Base-by-base conservation (phyloP, 805 yeast species). In the Starmera quercuum region DNA sequence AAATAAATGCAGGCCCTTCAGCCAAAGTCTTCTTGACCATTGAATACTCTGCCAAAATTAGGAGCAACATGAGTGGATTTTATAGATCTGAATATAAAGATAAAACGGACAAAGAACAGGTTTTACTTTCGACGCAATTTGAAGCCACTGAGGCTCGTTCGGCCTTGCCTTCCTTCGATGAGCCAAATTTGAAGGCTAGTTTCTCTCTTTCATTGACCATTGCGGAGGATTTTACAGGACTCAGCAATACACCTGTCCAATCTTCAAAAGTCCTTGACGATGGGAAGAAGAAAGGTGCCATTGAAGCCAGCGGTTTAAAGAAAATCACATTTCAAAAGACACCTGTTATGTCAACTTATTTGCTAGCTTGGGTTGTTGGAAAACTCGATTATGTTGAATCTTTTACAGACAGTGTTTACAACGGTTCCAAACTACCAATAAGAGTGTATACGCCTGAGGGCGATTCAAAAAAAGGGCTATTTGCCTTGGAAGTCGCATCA, bases 161-260 rank as follows among this genome's bases (percentile, higher is more conserved):
- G 41, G 90, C 92, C 5, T 79, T 83, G 62, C 95, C 95, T 25
- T 82, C 81, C 54, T 81, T 78, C 47, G 95, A 83, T 58, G 92
- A 83, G 54, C 94, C 95, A 26, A 76, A 81, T 42, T 67, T 80
- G 40, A 83, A 83, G 60, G 86, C 92, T 11, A 66, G 77, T 29
- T 83, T 78, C 51, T 77, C 75, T 33, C 64, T 83, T 40, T 59
- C 77, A 19, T 64, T 83, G 51, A 68, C 80, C 32, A 70, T 81
- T 28, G 68, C 68, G 38, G 65, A 66, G 40, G 56, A 63, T 16
- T 63, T 74, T 46, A 77, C 80, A 27, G 75, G 74, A 44, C 63
- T 78, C 48, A 76, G 83, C 31, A 78, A 78, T 61, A 78, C 79
- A 72, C 82, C 78, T 49, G 75, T 65, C 13, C 59, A 64, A 34